phyloP scores from a whole-genome alignment of 1,284 basidiomycete species.

The Leucoagaricus sp. region DNA sequence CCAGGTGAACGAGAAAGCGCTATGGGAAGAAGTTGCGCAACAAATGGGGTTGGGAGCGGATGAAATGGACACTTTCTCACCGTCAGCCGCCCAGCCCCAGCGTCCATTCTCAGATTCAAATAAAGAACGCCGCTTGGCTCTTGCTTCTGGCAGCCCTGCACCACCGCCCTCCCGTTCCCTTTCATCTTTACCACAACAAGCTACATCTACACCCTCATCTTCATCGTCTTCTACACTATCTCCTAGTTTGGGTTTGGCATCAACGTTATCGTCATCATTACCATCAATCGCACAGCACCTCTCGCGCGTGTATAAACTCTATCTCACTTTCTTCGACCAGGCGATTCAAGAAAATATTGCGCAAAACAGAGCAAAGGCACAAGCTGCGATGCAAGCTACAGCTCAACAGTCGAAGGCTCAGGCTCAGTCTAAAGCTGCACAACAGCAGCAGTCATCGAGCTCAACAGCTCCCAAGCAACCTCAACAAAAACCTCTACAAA shows the following conservation, averaged over 20 bases:
- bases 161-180: too few species aligned
- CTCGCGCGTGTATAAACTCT: constrained; percentile 9
- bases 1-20: constrained; percentile 1
- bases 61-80: constrained; percentile 10
- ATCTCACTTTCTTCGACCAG: constrained; percentile 14
- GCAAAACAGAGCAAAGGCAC: constrained; percentile 9
- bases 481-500: too few species aligned
- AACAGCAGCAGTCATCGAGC: too few species aligned
- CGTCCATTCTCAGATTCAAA: constrained; percentile 2
- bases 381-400: constrained; percentile 12
- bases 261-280: too few species aligned
- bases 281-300: constrained; percentile 3
- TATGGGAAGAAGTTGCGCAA: constrained; percentile 10
- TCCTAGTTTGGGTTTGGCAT: too few species aligned
- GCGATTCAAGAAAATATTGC: constrained; percentile 14
- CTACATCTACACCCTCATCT: neutral
- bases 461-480: too few species aligned
- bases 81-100: constrained; percentile 6
- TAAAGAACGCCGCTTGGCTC: neutral
- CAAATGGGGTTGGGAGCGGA: too few species aligned
- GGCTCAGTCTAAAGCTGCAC: too few species aligned
- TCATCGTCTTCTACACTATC: too few species aligned
- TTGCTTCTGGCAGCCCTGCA: too few species aligned
- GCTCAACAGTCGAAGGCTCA: too few species aligned
- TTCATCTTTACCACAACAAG: neutral